phyloP scores from a whole-genome alignment of 257 asterid genomes.

The Cynanchum wilfordii region DNA sequence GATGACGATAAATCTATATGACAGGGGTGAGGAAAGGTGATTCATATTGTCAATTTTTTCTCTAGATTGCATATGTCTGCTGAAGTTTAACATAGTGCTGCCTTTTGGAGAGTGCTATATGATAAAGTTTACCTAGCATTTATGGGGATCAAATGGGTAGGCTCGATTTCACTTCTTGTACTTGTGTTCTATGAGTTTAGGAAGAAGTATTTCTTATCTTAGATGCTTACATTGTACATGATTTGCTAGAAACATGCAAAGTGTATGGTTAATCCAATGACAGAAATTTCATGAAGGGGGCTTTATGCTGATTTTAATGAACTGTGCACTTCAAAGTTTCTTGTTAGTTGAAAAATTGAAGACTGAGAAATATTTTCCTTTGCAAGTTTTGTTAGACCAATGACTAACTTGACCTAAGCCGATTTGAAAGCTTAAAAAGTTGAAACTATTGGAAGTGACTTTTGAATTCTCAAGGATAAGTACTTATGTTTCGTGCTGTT shows the following conservation, averaged over 20 bases:
- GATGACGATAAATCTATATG: background rate
- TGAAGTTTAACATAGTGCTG: background rate
- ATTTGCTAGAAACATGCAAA: background rate
- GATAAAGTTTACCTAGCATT: background rate
- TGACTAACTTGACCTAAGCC: background rate
- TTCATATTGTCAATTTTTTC: background rate
- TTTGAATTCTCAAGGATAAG: background rate
- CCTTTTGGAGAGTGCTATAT: background rate
- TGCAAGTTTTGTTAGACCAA: background rate
- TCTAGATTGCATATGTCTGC: background rate
- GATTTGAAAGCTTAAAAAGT: background rate
- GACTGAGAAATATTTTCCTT: background rate
- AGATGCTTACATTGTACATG: background rate
- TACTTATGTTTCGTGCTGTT: background rate
- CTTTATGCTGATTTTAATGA: background rate
- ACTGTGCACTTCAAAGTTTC: background rate
- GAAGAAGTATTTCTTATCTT: background rate
- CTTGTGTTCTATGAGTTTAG: background rate
- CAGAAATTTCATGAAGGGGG: background rate
- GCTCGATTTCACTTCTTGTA: background rate
- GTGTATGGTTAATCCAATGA: background rate
- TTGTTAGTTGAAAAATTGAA: background rate
- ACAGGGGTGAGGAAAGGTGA: background rate
- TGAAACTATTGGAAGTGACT: background rate
- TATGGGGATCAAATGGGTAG: background rate